These are phyloP conservation scores for Dryas octopetala DNA, from an alignment of 306 rosid genomes.

Conservation along the genomic window DNA sequence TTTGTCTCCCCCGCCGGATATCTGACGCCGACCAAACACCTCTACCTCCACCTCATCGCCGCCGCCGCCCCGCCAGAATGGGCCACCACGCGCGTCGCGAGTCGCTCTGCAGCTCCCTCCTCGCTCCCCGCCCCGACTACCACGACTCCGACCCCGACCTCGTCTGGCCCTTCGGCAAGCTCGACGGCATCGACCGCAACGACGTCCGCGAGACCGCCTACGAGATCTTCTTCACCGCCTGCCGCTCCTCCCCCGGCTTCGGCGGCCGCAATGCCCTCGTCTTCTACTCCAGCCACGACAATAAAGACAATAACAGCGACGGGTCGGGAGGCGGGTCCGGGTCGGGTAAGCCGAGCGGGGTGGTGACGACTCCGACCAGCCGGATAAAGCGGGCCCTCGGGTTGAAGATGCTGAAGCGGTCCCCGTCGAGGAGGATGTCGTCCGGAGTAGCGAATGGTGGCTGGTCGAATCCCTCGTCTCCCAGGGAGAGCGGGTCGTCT, in stretches of 20 bases:
- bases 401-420: slow-evolving; percentile 78
- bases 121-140: slow-evolving; percentile 34
- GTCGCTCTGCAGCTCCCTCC: slow-evolving; percentile 49
- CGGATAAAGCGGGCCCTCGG: slow-evolving; percentile 76
- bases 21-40: slow-evolving; percentile 17
- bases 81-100: slow-evolving; percentile 83
- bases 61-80: slow-evolving; percentile 38
- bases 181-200: slow-evolving; percentile 52
- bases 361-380: slow-evolving; percentile 74
- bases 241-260: slow-evolving; percentile 82
- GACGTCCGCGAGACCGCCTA: slow-evolving; percentile 77
- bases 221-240: slow-evolving; percentile 83
- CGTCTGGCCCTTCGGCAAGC: slow-evolving; percentile 50
- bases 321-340: slow-evolving; percentile 16
- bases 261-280: slow-evolving; percentile 64
- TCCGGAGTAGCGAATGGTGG: slow-evolving; percentile 36
- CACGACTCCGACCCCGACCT: slow-evolving; percentile 36
- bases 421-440: slow-evolving; percentile 83
- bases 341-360: slow-evolving; percentile 32
- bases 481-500: slow-evolving; percentile 24
- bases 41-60: slow-evolving; percentile 25
- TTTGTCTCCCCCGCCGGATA: slow-evolving; percentile 35
- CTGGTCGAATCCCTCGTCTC: slow-evolving; percentile 49
- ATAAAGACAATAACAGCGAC: slow-evolving; percentile 20
- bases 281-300: slow-evolving; percentile 35